These are phyloP conservation scores for Casaregolazyma lundiana DNA, from an alignment of 1,139 yeast species.

Conservation along the genomic window DNA sequence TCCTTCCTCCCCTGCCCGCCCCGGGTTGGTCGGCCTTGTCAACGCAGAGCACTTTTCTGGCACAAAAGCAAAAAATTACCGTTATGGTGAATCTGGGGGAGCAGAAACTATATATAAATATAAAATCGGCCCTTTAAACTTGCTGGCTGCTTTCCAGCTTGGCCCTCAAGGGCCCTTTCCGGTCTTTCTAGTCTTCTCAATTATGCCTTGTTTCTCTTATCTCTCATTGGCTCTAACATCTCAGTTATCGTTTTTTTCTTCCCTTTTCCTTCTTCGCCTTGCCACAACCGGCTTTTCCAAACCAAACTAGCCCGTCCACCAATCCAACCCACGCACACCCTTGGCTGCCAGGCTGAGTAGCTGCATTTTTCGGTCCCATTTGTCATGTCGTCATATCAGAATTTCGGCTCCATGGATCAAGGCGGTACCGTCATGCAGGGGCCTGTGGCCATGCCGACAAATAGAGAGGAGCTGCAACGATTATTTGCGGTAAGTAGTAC, in stretches of 20 bases:
- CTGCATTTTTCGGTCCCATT: slow-evolving; percentile 4
- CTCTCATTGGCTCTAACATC: neutral
- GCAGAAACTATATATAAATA: neutral
- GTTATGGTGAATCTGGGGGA: slow-evolving; percentile 6
- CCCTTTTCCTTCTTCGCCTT: slow-evolving; percentile 1
- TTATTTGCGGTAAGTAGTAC: slow-evolving; percentile 13
- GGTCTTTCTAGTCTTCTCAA: neutral
- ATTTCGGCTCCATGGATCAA: slow-evolving; percentile 7
- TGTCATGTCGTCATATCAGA: slow-evolving; percentile 7
- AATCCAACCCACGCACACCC: slow-evolving; percentile 3
- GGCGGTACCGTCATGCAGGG: slow-evolving; percentile 8
- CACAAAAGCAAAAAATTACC: neutral
- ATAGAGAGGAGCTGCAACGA: slow-evolving; percentile 17
- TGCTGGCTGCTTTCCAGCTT: neutral
- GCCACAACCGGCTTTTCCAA: neutral
- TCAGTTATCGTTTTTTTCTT: neutral
- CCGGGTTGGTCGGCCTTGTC: slow-evolving; percentile 1
- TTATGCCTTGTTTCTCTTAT: neutral
- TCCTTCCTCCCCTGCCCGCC: neutral
- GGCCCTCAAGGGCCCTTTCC: neutral
- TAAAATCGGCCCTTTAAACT: neutral
- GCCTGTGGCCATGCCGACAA: slow-evolving; percentile 13
- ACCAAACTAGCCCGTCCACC: slow-evolving; percentile 2
- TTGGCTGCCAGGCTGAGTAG: slow-evolving; percentile 9
- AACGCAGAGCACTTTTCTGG: slow-evolving; percentile 2